A percentile compares a stretch with the other conserved stretches of the same genome.
phyloP scores from a whole-genome alignment of 2,329 filamentous ascomycete species.

The Alternaria metachromatica region DNA sequence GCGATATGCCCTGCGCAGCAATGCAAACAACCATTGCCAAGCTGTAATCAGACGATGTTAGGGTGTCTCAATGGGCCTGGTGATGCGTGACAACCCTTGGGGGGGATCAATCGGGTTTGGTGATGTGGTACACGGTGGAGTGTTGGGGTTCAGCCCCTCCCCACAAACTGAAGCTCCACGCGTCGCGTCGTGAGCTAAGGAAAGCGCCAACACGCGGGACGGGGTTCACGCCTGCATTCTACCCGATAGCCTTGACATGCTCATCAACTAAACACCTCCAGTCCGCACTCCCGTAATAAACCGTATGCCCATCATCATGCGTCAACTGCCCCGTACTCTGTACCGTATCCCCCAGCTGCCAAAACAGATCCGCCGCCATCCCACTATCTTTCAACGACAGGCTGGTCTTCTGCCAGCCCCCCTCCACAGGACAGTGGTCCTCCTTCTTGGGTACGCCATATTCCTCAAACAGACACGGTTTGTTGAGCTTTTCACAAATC shows the following conservation, averaged over 20 bases:
- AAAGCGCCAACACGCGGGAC: not conserved
- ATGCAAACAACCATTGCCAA: slow-evolving; percentile 1
- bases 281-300: slow-evolving; percentile 37
- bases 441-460: slow-evolving; percentile 39
- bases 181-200: slow-evolving; percentile 1
- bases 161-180: slow-evolving; percentile 1
- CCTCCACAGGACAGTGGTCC: slow-evolving; percentile 38
- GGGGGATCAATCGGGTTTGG: slow-evolving; percentile 2
- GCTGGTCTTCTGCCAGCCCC: slow-evolving; percentile 41
- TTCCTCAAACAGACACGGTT: slow-evolving; percentile 51
- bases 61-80: not conserved
- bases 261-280: slow-evolving; percentile 42
- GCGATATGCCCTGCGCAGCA: not conserved
- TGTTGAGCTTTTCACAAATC: slow-evolving; percentile 46
- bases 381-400: slow-evolving; percentile 27
- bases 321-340: slow-evolving; percentile 30
- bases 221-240: not conserved
- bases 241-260: slow-evolving; percentile 36
- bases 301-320: slow-evolving; percentile 40
- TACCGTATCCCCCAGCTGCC: slow-evolving; percentile 41
- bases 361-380: slow-evolving; percentile 44
- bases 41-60: not conserved
- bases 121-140: slow-evolving; percentile 1
- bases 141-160: not conserved
- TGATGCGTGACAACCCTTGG: slow-evolving; percentile 1